Percentiles rank a stretch among this genome's conserved stretches.
Evolutionary conservation across 768 basidiomycete genomes (phyloP).

Genomic region (Trametes cubensis): DNA sequence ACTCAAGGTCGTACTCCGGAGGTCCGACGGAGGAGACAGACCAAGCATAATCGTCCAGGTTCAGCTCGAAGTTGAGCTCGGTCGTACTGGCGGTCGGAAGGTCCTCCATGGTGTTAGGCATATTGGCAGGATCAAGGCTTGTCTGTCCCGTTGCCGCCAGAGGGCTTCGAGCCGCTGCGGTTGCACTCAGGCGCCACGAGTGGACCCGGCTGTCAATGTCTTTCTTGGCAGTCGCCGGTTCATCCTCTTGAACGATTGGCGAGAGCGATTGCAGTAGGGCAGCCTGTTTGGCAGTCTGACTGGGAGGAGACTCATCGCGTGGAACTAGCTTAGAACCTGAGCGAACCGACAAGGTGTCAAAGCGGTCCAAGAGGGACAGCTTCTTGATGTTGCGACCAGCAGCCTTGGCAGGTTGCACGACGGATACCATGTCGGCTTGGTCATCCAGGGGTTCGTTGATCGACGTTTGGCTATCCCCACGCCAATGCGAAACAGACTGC

Average conservation of each 20-base stretch:
- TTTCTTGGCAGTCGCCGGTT: slow-evolving; percentile 52
- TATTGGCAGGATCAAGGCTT: slow-evolving; percentile 53
- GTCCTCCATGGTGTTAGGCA: slow-evolving; percentile 47
- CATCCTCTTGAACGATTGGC: slow-evolving; percentile 65
- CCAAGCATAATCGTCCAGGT: slow-evolving; percentile 70
- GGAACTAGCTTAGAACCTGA: slow-evolving; percentile 34
- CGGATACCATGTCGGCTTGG: slow-evolving; percentile 33
- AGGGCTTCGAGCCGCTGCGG: slow-evolving; percentile 41
- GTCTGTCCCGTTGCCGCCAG: slow-evolving; percentile 53
- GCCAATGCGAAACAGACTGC: slow-evolving; percentile 53
- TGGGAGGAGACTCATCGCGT: slow-evolving; percentile 34
- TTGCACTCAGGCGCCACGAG: slow-evolving; percentile 66
- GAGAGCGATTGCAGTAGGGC: slow-evolving; percentile 45
- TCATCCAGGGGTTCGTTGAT: slow-evolving; percentile 46
- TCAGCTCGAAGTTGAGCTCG: slow-evolving; percentile 44
- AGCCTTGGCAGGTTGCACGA: slow-evolving; percentile 36
- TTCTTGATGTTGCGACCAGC: slow-evolving; percentile 54
- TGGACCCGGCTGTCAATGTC: slow-evolving; percentile 58
- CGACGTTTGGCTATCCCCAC: slow-evolving; percentile 56
- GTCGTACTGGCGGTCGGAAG: slow-evolving; percentile 28
- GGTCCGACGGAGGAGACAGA: slow-evolving; percentile 74
- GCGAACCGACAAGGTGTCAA: slow-evolving; percentile 46
- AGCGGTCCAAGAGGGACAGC: slow-evolving; percentile 68
- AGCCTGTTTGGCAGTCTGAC: slow-evolving; percentile 28
- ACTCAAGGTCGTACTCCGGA: slow-evolving; percentile 41